Conservation (phyloP, 139 green algal genomes). For the Raphidocelis subcapitata region DNA sequence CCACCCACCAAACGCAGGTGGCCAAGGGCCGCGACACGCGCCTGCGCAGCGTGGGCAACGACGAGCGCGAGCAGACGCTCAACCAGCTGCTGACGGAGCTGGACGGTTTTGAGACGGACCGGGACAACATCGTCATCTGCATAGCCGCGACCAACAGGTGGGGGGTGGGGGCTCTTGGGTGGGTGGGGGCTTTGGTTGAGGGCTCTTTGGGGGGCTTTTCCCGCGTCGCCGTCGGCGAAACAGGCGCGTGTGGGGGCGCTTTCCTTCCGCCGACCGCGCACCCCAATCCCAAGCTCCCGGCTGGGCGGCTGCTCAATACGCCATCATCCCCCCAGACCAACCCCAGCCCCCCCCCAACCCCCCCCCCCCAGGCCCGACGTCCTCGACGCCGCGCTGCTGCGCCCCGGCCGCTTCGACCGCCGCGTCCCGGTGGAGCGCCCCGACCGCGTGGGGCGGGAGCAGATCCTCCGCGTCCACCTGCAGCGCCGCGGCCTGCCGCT, state of each 20-base stretch:
- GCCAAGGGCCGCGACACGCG: constrained; percentile 71
- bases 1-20: constrained; percentile 5
- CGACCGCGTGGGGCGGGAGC: constrained; percentile 66
- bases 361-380: constrained; percentile 84
- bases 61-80: constrained; percentile 91
- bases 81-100: constrained; percentile 93
- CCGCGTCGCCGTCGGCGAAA: background rate
- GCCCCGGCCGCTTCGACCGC: constrained; percentile 84
- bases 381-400: constrained; percentile 79
- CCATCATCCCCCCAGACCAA: too few species aligned
- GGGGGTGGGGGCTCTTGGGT: too few species aligned
- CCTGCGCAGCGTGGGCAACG: constrained; percentile 75
- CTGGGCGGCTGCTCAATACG: too few species aligned
- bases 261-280: too few species aligned
- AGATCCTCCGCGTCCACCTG: constrained; percentile 73
- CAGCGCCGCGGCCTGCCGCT: constrained; percentile 56
- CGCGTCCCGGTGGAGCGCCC: constrained; percentile 76
- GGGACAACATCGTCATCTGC: constrained; percentile 71
- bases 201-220: background rate
- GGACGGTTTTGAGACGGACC: constrained; percentile 73
- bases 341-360: background rate
- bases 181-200: too few species aligned
- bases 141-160: constrained; percentile 83
- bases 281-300: too few species aligned
- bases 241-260: too few species aligned